Evolutionary conservation across 305 asterid genomes (phyloP), one percentile per base, ranked within the genome.

Genomic region (Solanum hybrid): DNA sequence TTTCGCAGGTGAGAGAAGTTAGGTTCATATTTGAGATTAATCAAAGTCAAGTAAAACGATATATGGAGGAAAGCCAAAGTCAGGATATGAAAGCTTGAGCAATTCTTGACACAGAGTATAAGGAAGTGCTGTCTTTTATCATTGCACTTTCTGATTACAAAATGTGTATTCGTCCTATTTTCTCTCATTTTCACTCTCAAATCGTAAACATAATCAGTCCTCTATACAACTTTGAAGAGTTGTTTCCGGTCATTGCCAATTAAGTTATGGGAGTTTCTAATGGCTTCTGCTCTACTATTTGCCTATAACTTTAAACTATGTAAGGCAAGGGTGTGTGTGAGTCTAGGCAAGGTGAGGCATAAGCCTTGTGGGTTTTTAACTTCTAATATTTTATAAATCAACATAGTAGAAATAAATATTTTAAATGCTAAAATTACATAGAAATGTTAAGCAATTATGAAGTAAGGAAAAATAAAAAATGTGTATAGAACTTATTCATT

Each of bases 1-100:
- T 42, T 42, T 87, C 84, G 85, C 90, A 89, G 90, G 88, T 89
- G 45, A 89, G 90, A 45, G 90, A 77, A 40, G 31, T 72, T 37
- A n/a, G 88, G n/a, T 89, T 84, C 56, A 64, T 69, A 40, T 89
- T 89, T 66, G 90, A 89, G 88, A 89, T 60, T 17, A 72, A 89
- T 85, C 77, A 40, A 24, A 82, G 64, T 45, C 34, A 38, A 29
- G 88, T 89, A 82, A 84, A 89, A 26, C 85, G 66, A 26, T 27
- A 69, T 89, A 19, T 40, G 15, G 87, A 85, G 81, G 37, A 24
- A 29, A 71, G 19, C 82, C 69, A 19, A 69, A 82, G 45, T 66
- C 38, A 19, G 76, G 85, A 82, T 69, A 32, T n/a, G 32, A 85
- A 82, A 38, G 82, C 22, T 81, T 81, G 90, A 89, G 10, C 80